Evolutionary conservation across 345 rosid species (phyloP), one percentile per base, ranked within the genome.

Genomic region (Geranium brycei): DNA sequence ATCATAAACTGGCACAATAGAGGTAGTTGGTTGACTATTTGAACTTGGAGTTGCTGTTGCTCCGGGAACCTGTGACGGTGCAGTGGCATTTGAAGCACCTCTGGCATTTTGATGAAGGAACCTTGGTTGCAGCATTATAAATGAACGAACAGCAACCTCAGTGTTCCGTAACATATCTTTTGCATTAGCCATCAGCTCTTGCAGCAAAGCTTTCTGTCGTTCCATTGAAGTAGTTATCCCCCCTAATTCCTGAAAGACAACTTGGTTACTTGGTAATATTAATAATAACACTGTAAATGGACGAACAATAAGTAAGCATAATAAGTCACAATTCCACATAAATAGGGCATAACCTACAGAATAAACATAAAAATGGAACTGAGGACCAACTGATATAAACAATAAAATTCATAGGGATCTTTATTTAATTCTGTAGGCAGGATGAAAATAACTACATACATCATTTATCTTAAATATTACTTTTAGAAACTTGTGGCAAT

Each of bases 111-210:
- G 75, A 72, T 83, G 96, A 69, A 75, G 58, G 63, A 88, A 93
- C 69, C 96, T 81, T 1, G 97, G 96, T 15, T 77, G 89, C 18
- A 88, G 61, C 83, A 86, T 88, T 77, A 80, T 85, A 80, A 87
- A 91, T 70, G 97, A 86, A 51, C 95, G 85, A 63, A 93, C 85
- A 51, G 95, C 95, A 64, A 85, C 79, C 80, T 91, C 97, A 0
- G 99, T 84, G 76, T 85, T 83, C 68, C 89, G 75, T 62, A 93
- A 73, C 95, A 88, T 88, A 66, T 81, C 89, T 77, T 93, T 93
- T 17, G 72, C 96, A 67, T 73, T 82, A 72, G 78, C 76, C 96
- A 88, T 93, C 62, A 87, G 84, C 73, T 78, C 95, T 17, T 81
- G 91, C 7, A 90, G 82, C 67, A 81, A 75, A 64, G 88, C 86